A percentile compares a stretch with the other conserved stretches of the same genome.
These are phyloP conservation scores for Fusarium denticulatum DNA, from an alignment of 2,329 filamentous ascomycete genomes.

Conservation along the genomic window DNA sequence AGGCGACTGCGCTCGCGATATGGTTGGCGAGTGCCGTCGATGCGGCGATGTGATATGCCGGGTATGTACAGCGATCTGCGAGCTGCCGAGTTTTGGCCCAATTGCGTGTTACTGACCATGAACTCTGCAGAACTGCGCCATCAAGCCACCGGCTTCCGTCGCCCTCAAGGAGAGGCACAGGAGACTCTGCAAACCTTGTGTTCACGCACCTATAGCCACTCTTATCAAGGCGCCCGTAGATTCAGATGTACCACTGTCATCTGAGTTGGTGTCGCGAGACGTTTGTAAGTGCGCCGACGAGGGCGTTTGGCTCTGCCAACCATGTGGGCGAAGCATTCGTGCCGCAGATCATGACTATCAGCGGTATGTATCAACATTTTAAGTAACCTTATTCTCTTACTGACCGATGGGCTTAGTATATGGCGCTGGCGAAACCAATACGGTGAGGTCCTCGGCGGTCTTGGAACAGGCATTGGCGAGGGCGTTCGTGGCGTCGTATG, in stretches of 20 bases:
- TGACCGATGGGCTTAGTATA: slow-evolving; percentile 60
- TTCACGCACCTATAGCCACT: slow-evolving; percentile 72
- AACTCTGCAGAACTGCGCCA: slow-evolving; percentile 80
- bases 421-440: slow-evolving; percentile 94
- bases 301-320: slow-evolving; percentile 84
- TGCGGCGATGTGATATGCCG: slow-evolving; percentile 84
- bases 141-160: slow-evolving; percentile 78
- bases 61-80: slow-evolving; percentile 60
- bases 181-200: slow-evolving; percentile 80
- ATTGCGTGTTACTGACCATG: slow-evolving; percentile 15
- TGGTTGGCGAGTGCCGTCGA: slow-evolving; percentile 84
- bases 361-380: slow-evolving; percentile 52
- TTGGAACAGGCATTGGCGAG: slow-evolving; percentile 88
- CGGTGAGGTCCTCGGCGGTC: slow-evolving; percentile 79
- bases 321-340: slow-evolving; percentile 79
- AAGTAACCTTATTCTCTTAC: background rate
- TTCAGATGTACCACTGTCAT: slow-evolving; percentile 58
- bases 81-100: background rate
- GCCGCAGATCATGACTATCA: slow-evolving; percentile 68
- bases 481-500: slow-evolving; percentile 90
- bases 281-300: slow-evolving; percentile 64
- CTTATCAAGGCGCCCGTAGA: slow-evolving; percentile 59
- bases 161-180: slow-evolving; percentile 80
- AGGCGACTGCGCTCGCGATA: slow-evolving; percentile 83
- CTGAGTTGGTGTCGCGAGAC: slow-evolving; percentile 65